Evolutionary conservation across 495 filamentous ascomycete species (phyloP), one percentile per base, ranked within the genome.

Genomic region (Bacidia rubella): DNA sequence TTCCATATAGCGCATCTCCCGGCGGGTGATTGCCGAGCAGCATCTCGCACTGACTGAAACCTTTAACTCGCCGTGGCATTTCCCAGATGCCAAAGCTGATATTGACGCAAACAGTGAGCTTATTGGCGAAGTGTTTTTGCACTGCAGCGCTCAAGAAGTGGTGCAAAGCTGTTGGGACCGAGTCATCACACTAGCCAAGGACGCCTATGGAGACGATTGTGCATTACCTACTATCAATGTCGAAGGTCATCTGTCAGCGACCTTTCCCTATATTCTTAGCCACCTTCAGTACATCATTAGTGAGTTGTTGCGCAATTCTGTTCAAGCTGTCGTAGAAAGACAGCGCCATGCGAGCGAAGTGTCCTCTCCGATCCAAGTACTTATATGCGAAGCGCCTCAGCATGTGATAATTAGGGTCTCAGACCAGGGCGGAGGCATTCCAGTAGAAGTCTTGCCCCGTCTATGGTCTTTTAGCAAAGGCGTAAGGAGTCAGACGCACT

Each of bases 211-310:
- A 1, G 70, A 81, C 3, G 71, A 79, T 46, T 68, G 76, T 3
- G 67, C 74, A 26, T 75, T 99, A 1, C 92, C 92, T 15, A 78
- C 85, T 52, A 85, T 99, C 64, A 75, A 71, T n/a, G 75, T 99
- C 46, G 75, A 85, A 57, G 92, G 92, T 10, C 89, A 97, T 60
- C 68, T 90, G 4, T 79, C 86, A 5, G 88, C 87, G 0, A 95
- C 82, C 9, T 97, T 99, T 63, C 93, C 93, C 1, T 99, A 95
- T 56, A 97, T 97, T 54, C 77, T 93, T 19, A 90, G 83, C 59
- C 93, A 97, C 63, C 73, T 99, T 47, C 88, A 99, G 68, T 99
- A 97, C 63, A 96, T 97, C 60, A 78, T 97, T 52, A 89, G 92
- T 32, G 92, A 99, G 66, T 80, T 99, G 11, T 74, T 99, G 17